Percentiles rank a stretch among this genome's conserved stretches.
These are phyloP conservation scores for Vicia sativa DNA, from an alignment of 306 rosid genomes.

Conservation along the genomic window DNA sequence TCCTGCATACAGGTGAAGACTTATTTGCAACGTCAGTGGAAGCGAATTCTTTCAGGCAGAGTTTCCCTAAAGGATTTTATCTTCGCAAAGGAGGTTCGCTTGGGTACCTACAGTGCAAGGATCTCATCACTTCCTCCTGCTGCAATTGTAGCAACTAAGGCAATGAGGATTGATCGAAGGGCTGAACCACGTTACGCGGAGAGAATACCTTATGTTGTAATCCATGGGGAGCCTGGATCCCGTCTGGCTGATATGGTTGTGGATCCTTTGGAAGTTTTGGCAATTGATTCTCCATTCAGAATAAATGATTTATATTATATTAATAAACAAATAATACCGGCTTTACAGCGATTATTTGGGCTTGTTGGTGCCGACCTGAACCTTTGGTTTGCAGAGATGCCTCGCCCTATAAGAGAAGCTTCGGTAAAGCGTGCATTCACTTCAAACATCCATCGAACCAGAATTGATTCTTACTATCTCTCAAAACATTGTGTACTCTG, in stretches of 20 bases:
- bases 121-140: slow-evolving; percentile 93
- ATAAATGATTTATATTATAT: slow-evolving; percentile 86
- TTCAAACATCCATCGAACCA: slow-evolving; percentile 64
- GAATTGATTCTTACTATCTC: slow-evolving; percentile 89
- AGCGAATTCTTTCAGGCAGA: slow-evolving; percentile 78
- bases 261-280: slow-evolving; percentile 84
- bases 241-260: slow-evolving; percentile 94
- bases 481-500: slow-evolving; percentile 90
- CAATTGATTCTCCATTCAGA: slow-evolving; percentile 71
- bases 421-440: slow-evolving; percentile 53
- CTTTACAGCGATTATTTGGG: slow-evolving; percentile 83
- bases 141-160: slow-evolving; percentile 94
- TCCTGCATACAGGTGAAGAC: slow-evolving; percentile 61
- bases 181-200: slow-evolving; percentile 95
- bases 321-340: slow-evolving; percentile 90
- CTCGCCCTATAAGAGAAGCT: slow-evolving; percentile 77
- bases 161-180: slow-evolving; percentile 83
- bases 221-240: slow-evolving; percentile 93
- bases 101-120: slow-evolving; percentile 79
- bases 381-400: slow-evolving; percentile 87
- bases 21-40: slow-evolving; percentile 90
- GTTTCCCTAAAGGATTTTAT: slow-evolving; percentile 82
- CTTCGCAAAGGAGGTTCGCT: slow-evolving; percentile 93
- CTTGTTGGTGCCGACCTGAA: slow-evolving; percentile 84
- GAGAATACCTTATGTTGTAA: slow-evolving; percentile 82